phyloP scores from a whole-genome alignment of 257 asterid genomes.

The Oldenlandia corymbosa region DNA sequence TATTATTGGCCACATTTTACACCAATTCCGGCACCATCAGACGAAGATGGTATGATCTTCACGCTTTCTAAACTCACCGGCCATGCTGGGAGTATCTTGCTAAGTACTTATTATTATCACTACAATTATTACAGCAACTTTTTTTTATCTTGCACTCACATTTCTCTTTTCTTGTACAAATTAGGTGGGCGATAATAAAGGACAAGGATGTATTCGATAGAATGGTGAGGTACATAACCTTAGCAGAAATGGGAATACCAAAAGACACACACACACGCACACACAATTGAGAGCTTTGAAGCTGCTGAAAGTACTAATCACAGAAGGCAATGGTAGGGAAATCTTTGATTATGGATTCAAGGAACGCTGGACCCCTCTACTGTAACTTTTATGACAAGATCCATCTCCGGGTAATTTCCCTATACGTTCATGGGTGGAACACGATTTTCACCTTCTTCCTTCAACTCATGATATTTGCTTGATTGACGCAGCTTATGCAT shows the following conservation, averaged over 20 bases:
- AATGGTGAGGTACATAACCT: conserved; percentile 23
- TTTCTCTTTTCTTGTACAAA: conserved; percentile 11
- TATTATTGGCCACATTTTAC: conserved; percentile 81
- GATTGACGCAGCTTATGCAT: conserved; percentile 27
- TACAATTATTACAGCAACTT: too few species aligned
- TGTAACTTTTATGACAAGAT: conserved; percentile 50
- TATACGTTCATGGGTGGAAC: background rate
- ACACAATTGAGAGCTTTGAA: conserved; percentile 56
- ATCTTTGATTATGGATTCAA: conserved; percentile 38
- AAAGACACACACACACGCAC: too few species aligned
- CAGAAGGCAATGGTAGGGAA: conserved; percentile 31
- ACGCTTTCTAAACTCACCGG: conserved; percentile 72
- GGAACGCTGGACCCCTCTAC: conserved; percentile 49
- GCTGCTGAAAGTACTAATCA: conserved; percentile 37
- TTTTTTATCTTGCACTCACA: too few species aligned
- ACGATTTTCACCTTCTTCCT: too few species aligned
- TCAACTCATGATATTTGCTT: background rate
- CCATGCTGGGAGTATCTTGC: conserved; percentile 84
- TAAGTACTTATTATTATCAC: conserved; percentile 11
- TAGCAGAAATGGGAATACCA: conserved; percentile 46
- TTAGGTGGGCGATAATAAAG: conserved; percentile 70
- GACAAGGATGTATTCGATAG: conserved; percentile 39
- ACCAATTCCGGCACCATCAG: conserved; percentile 52
- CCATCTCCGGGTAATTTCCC: conserved; percentile 78
- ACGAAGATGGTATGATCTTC: conserved; percentile 66